Conservation (phyloP, 345 rosid species). For the Eucalyptus coolabah region DNA sequence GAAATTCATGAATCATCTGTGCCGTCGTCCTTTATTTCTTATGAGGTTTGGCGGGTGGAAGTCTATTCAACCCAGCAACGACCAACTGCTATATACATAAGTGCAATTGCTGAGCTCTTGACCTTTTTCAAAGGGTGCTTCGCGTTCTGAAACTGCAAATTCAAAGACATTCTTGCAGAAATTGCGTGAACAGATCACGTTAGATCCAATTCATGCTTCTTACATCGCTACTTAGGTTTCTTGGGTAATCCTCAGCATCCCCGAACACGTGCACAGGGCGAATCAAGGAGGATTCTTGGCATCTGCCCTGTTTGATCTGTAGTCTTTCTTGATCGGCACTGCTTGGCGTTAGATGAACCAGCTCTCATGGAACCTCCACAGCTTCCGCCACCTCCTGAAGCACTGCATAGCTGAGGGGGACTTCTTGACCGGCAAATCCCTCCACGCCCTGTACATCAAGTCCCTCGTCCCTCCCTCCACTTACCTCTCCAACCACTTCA, state of each 20-base stretch:
- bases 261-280: background rate
- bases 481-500: slow-evolving; percentile 80
- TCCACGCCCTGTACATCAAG: slow-evolving; percentile 63
- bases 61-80: background rate
- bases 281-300: background rate
- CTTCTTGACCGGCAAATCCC: slow-evolving; percentile 51
- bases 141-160: background rate
- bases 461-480: slow-evolving; percentile 54
- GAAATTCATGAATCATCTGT: too few relatives aligned
- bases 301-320: background rate
- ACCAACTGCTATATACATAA: background rate
- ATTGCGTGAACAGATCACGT: background rate
- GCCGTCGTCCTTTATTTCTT: too few relatives aligned
- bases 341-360: slow-evolving; percentile 34
- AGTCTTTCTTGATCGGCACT: background rate
- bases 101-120: background rate
- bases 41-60: background rate
- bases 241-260: background rate
- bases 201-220: background rate
- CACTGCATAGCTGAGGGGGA: slow-evolving; percentile 38
- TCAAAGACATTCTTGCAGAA: background rate
- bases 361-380: slow-evolving; percentile 28
- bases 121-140: background rate
- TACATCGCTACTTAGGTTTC: background rate
- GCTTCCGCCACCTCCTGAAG: slow-evolving; percentile 43